Evolutionary conservation across 73 alveolate species (phyloP), one percentile per base, ranked within the genome.

Genomic region (Blepharisma japonicum): DNA sequence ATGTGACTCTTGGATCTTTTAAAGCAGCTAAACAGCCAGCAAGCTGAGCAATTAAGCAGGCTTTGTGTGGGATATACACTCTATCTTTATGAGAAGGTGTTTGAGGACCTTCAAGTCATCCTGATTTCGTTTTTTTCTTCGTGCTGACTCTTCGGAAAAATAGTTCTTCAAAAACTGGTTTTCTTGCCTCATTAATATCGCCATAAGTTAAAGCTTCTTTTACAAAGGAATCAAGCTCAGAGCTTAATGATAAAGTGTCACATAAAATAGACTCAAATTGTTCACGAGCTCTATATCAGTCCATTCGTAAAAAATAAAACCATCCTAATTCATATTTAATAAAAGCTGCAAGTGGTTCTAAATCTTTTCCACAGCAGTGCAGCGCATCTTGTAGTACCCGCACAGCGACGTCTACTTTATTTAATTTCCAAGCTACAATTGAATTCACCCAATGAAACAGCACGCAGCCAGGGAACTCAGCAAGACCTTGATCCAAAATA

Each of bases 251-350:
- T 45, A 86, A 51, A 49, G 89, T 80, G 46, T 79, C 89, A 27
- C 66, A 18, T 6, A 86, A 66, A 6, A 86, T 87, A 9, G 54
- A 81, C 25, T 86, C 50, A 66, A 86, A 71, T 68, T 85, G 68
- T 45, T 66, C 48, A 6, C 81, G 47, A 6, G 86, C 23, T 6
- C 45, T 45, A 7, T 86, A 38, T 83, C 84, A 86, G 7, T 81
- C 89, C 14, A 86, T 55, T 45, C 83, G 82, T 45, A 86, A 50
- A 53, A 81, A 86, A 70, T 86, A 74, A 67, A 86, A 86, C 89
- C 92, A 86, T 0, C 92, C 92, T 48, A 82, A 78, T 67, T 86
- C 92, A 67, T 86, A 86, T 45, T 86, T 86, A 46, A 86, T 49
- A 61, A 86, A 86, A 11, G 92, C 92, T 27, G 92, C 88, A 7